These are phyloP conservation scores for Sclerotiophoma versabilis DNA, from an alignment of 2,329 filamentous ascomycete genomes.

Conservation along the genomic window DNA sequence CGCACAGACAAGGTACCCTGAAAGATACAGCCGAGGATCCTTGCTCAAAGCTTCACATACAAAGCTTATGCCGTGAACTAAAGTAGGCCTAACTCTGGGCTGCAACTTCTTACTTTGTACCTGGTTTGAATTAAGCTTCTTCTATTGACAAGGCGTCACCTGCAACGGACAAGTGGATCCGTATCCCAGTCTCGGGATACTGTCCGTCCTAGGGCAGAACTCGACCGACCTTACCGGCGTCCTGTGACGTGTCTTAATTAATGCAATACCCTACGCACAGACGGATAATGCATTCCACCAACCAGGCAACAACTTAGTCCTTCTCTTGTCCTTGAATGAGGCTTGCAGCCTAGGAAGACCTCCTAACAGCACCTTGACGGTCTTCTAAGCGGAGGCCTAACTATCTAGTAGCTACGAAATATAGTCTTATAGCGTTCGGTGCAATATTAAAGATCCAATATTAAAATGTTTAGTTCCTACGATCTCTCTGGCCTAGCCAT, in stretches of 20 bases:
- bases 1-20: too few species aligned
- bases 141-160: background rate
- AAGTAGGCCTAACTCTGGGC: background rate
- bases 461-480: background rate
- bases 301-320: background rate
- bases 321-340: background rate
- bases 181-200: conserved; percentile 7
- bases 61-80: too few species aligned
- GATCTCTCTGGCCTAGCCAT: background rate
- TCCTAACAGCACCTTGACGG: too few species aligned
- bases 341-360: conserved; percentile 1
- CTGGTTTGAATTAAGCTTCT: background rate
- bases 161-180: conserved; percentile 3
- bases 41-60: too few species aligned
- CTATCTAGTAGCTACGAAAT: background rate
- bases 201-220: background rate
- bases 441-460: conserved; percentile 10
- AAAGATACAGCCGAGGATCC: too few species aligned
- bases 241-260: conserved; percentile 24
- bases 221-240: conserved; percentile 26
- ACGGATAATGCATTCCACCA: conserved; percentile 11
- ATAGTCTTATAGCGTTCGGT: conserved; percentile 7
- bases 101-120: background rate
- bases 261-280: conserved; percentile 9
- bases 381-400: background rate